These are phyloP conservation scores for Alloteropsis semialata DNA, from an alignment of 176 grass and related monocot species.

Conservation along the genomic window DNA sequence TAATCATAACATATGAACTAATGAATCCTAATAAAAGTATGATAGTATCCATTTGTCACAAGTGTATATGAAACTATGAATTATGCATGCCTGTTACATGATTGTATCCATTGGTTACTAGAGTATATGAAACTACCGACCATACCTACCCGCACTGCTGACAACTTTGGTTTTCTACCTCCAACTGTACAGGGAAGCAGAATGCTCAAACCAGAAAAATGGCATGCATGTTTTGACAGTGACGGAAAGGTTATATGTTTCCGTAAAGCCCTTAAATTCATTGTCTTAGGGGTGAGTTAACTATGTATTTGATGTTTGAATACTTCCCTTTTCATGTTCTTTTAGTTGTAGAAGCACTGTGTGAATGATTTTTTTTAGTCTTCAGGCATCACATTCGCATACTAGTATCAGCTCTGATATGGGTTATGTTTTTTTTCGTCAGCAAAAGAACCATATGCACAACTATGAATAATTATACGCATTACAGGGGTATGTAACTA, in stretches of 20 bases:
- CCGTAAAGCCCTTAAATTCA: constrained; percentile 89
- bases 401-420: neutral
- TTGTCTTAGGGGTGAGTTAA: constrained; percentile 77
- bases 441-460: neutral
- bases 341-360: neutral
- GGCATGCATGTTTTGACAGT: constrained; percentile 69
- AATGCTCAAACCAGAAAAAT: constrained; percentile 92
- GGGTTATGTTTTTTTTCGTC: neutral
- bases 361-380: neutral
- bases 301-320: neutral
- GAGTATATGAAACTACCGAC: constrained; percentile 10
- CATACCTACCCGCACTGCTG: neutral
- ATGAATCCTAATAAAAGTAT: neutral
- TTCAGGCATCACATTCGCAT: neutral
- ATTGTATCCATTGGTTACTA: neutral
- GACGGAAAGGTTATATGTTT: constrained; percentile 80
- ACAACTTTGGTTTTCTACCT: neutral
- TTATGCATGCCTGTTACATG: neutral
- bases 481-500: neutral
- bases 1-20: neutral
- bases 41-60: neutral
- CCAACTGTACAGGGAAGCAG: constrained; percentile 56
- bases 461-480: neutral
- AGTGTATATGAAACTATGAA: neutral
- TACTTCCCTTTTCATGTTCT: neutral